Evolutionary conservation across 352 stramenopile genomes (phyloP), one percentile per base, ranked within the genome.

Genomic region (Phytophthora fragariaefolia): DNA sequence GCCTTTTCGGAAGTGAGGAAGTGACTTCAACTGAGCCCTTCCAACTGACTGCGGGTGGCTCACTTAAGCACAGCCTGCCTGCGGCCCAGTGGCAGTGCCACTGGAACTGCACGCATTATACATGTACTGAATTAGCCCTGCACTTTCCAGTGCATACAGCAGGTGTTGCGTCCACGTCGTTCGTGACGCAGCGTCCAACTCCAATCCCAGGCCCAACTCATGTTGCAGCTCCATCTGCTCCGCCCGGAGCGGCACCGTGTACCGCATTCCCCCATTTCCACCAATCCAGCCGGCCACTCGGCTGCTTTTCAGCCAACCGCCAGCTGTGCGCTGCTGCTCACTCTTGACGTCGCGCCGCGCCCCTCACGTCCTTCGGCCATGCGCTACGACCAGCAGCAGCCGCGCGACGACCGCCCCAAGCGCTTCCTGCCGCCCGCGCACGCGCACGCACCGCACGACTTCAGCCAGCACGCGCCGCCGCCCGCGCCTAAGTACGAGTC

Each of bases 1-100:
- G 24, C 18, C 32, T 58, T 52, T 66, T 59, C 10, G 13, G 51
- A 50, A 65, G 48, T 58, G 58, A 65, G 48, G n/a, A n/a, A n/a
- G n/a, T n/a, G n/a, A n/a, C 23, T 30, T 38, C 8, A n/a, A n/a
- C n/a, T n/a, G n/a, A n/a, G n/a, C n/a, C 34, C 13, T 42, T 6
- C 10, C 34, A 7, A 42, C 13, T 18, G 34, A 42, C 34, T 42
- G 13, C 12, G 32, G 28, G 28, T 34, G 7, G 28, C 7, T 34
- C 1, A 34, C 12, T 10, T 12, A 2, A 42, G 32, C 32, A 8
- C 32, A 4, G 6, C 3, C 32, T 38, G 34, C 7, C 34, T 20
- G 17, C 34, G 13, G n/a, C n/a, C n/a, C n/a, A n/a, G n/a, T 42
- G 17, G 34, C 17, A 38, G 30, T 38, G 15, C 30, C 2, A 38